Evolutionary conservation across 805 yeast species (phyloP).

Genomic region (Teunomyces lycoperdinae): DNA sequence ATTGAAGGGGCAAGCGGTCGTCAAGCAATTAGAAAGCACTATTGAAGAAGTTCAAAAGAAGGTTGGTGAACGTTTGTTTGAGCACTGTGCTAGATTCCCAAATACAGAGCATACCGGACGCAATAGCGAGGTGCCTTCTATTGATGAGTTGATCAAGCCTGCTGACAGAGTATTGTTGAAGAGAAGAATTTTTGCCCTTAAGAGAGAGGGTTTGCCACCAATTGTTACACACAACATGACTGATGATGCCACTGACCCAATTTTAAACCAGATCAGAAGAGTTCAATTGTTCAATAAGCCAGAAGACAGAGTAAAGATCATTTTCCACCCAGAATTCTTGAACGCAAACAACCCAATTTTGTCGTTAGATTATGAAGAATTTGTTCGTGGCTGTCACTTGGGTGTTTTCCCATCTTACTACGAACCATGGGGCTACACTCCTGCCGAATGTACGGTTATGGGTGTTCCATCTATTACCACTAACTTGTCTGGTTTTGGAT

Average conservation of each 20-base stretch:
- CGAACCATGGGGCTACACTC: constrained; percentile 99
- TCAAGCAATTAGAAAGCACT: constrained; percentile 84
- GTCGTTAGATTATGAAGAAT: constrained; percentile 93
- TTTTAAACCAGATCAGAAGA: constrained; percentile 84
- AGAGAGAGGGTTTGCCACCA: constrained; percentile 87
- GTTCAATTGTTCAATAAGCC: constrained; percentile 89
- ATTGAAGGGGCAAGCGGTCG: constrained; percentile 92
- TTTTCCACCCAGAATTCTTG: constrained; percentile 96
- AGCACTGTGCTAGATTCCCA: constrained; percentile 75
- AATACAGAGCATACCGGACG: constrained; percentile 24
- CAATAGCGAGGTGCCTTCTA: constrained; percentile 60
- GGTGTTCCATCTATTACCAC: constrained; percentile 98
- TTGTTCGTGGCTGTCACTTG: constrained; percentile 95
- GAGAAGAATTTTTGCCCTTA: constrained; percentile 89
- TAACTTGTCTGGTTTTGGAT: constrained; percentile 93
- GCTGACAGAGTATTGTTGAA: constrained; percentile 86
- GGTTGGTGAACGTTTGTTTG: constrained; percentile 85
- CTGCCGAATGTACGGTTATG: constrained; percentile 99
- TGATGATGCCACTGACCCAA: constrained; percentile 89
- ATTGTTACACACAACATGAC: constrained; percentile 96
- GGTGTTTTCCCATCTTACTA: constrained; percentile 98
- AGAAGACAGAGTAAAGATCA: constrained; percentile 87
- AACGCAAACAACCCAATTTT: constrained; percentile 93
- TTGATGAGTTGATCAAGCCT: constrained; percentile 80
- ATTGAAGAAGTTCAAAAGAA: constrained; percentile 82